Evolutionary conservation across 2,329 filamentous ascomycete species (phyloP).

Genomic region (Zasmidium angulare): DNA sequence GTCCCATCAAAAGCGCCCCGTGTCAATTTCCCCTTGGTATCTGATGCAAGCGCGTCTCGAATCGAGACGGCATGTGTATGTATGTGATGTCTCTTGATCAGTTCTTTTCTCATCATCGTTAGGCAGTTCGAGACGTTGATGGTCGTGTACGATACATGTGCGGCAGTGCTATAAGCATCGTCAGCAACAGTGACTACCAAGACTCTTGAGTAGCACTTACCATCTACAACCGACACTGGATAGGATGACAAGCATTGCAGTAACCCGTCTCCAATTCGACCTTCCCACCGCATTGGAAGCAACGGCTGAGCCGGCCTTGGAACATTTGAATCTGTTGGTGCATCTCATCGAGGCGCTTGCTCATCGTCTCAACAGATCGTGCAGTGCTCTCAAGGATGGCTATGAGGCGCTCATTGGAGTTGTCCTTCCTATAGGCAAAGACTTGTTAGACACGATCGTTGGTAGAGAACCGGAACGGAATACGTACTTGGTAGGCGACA

Average conservation of each 20-base stretch:
- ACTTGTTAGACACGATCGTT: neutral
- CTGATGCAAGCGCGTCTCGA: neutral
- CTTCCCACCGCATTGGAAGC: conserved; percentile 19
- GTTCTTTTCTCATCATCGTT: neutral
- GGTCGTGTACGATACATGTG: too few relatives aligned
- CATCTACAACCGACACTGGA: conserved; percentile 14
- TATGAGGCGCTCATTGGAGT: conserved; percentile 22
- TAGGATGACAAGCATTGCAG: conserved; percentile 14
- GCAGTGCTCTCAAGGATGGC: conserved; percentile 19
- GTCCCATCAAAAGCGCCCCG: too few relatives aligned
- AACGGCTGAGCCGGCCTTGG: conserved; percentile 20
- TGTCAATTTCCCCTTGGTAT: neutral
- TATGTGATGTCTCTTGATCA: too few relatives aligned
- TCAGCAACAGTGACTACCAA: too few relatives aligned
- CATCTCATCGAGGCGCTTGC: conserved; percentile 23
- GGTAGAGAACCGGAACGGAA: neutral
- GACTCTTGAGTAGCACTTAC: too few relatives aligned
- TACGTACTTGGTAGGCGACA: conserved; percentile 24
- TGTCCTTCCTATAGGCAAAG: conserved; percentile 19
- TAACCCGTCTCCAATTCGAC: conserved; percentile 20
- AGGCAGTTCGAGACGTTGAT: neutral
- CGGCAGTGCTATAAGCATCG: too few relatives aligned
- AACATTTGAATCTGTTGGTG: conserved; percentile 16
- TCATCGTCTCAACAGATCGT: conserved; percentile 23
- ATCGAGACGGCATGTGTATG: neutral